Base-by-base conservation (phyloP, 805 yeast species). In the Candida koratica region DNA sequence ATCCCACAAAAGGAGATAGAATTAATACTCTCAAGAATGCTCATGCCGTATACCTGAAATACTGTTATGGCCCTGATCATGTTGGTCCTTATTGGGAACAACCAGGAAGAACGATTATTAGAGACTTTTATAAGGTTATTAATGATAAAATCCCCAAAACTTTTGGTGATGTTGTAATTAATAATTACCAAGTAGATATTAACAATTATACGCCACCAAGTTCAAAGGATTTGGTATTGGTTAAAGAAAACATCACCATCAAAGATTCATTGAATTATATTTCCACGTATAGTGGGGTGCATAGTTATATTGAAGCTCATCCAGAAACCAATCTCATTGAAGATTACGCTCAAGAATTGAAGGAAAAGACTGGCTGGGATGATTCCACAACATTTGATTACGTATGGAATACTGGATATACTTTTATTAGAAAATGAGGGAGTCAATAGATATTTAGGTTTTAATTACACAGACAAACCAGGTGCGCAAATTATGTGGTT, bases 31-130 rank as follows among this genome's bases (percentile, higher is more conserved):
- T 58, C 11, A 23, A 45, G 15, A 50, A 38, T 25, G 61, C 64
- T 1, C 35, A 42, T 18, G 44, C 50, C 7, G 41, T 58, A 14
- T 64, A 70, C 59, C 48, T 56, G 28, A 57, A 65, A 27, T 56
- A 64, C 32, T 63, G 60, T 5, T 74, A 74, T 44, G 67, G 64
- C 17, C 63, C 61, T 32, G 51, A 56, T 2, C 61, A 51, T 28
- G 53, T 82, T 30, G 89, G 89, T 0, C 78, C 79, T 0, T 76
- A 76, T 52, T 89, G 97, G 97, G 84, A 85, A 48, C 83, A 81
- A 46, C 93, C 95, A 0, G 97, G 96, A 0, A 65, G 95, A 32
- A 36, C 51, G 5, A 60, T 72, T 10, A 56, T 89, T 22, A 61
- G 79, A 34, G 43, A 60, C 5, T 50, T 68, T 39, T 67, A 73